phyloP scores from a whole-genome alignment of 1,139 yeast species.

The Sugiyamaella grinbergsii region DNA sequence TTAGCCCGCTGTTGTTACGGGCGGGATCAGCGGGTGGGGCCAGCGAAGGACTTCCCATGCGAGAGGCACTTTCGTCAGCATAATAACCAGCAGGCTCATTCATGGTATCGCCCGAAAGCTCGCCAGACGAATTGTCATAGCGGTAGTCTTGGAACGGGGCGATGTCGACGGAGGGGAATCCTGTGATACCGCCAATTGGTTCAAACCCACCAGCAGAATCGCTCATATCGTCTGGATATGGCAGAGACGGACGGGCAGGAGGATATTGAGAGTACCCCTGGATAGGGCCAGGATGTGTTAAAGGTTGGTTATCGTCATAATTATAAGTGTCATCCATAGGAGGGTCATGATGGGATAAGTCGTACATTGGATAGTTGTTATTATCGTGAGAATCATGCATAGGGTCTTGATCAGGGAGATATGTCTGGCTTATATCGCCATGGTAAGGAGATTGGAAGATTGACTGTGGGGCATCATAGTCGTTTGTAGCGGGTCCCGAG shows the following conservation, averaged over 20 bases:
- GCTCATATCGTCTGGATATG: constrained; percentile 34
- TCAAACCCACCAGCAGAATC: constrained; percentile 27
- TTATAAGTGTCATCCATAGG: constrained; percentile 28
- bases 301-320: constrained; percentile 31
- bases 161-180: constrained; percentile 28
- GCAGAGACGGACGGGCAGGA: constrained; percentile 20
- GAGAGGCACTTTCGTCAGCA: constrained; percentile 32
- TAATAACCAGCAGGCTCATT: constrained; percentile 12
- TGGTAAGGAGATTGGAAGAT: constrained; percentile 12
- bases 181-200: constrained; percentile 37
- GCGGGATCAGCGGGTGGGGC: constrained; percentile 22
- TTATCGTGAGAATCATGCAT: neutral
- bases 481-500: constrained; percentile 11
- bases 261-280: constrained; percentile 8
- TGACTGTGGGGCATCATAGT: constrained; percentile 2
- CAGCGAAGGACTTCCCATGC: no score
- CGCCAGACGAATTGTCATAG: constrained; percentile 15
- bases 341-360: constrained; percentile 28
- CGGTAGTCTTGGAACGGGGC: constrained; percentile 17
- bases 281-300: constrained; percentile 20
- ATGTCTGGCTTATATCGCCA: constrained; percentile 12
- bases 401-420: constrained; percentile 7
- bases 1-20: constrained; percentile 22
- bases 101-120: constrained; percentile 11
- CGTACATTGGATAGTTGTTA: constrained; percentile 32